A percentile compares a stretch with the other conserved stretches of the same genome.
Conservation (phyloP, 2,329 filamentous ascomycete genomes). For the Clathrospora elynae region DNA sequence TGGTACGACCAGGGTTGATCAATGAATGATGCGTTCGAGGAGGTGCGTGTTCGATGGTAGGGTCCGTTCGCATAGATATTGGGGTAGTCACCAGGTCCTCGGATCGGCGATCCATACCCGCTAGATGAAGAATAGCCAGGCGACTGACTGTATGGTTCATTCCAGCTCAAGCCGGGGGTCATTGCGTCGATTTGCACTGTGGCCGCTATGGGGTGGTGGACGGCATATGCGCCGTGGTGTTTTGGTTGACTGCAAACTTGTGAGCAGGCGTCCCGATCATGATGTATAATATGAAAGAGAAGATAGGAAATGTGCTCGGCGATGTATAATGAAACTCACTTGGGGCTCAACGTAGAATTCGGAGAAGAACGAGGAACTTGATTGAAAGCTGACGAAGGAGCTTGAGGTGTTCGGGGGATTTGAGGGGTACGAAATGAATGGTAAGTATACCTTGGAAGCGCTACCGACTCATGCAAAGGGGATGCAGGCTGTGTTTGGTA, state of each 20-base stretch:
- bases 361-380: slow-evolving; percentile 41
- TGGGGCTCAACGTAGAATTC: slow-evolving; percentile 31
- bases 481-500: slow-evolving; percentile 28
- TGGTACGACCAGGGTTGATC: slow-evolving; percentile 39
- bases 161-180: slow-evolving; percentile 27
- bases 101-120: slow-evolving; percentile 42
- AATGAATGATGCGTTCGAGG: slow-evolving; percentile 46
- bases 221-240: slow-evolving; percentile 15
- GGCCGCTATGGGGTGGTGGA: slow-evolving; percentile 21
- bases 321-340: slow-evolving; percentile 46
- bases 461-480: slow-evolving; percentile 31
- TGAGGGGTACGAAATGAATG: slow-evolving; percentile 48
- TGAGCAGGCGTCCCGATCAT: not conserved
- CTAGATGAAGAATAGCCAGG: slow-evolving; percentile 43
- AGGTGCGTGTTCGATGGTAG: slow-evolving; percentile 44
- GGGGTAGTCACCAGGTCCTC: slow-evolving; percentile 30
- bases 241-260: slow-evolving; percentile 24
- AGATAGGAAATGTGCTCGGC: slow-evolving; percentile 15
- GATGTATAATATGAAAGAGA: not conserved
- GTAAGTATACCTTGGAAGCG: slow-evolving; percentile 46
- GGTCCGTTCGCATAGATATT: slow-evolving; percentile 39
- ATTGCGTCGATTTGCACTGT: slow-evolving; percentile 28
- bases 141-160: slow-evolving; percentile 37
- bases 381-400: slow-evolving; percentile 35
- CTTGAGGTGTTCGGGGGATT: slow-evolving; percentile 42